Conservation (phyloP, 306 rosid species). For the Prunus mume region DNA sequence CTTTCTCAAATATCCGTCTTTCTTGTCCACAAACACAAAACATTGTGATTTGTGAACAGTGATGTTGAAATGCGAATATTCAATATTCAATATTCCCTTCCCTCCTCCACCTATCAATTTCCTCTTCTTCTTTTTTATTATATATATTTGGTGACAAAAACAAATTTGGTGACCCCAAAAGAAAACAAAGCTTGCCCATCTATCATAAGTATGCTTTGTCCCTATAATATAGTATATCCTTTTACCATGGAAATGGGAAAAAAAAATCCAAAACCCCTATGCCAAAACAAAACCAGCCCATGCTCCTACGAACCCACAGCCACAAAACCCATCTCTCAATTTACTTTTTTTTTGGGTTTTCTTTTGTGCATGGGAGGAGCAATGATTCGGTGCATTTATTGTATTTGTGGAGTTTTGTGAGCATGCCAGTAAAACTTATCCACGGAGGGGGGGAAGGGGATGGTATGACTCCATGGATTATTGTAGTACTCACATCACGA, state of each 20-base stretch:
- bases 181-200: slow-evolving; percentile 63
- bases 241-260: slow-evolving; percentile 20
- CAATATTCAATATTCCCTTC: not conserved
- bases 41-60: not conserved
- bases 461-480: not conserved
- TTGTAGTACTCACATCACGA: slow-evolving; percentile 4
- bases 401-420: slow-evolving; percentile 40
- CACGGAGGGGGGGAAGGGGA: not conserved
- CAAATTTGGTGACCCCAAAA: slow-evolving; percentile 46
- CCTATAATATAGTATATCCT: slow-evolving; percentile 32
- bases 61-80: slow-evolving; percentile 1
- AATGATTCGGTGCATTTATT: slow-evolving; percentile 57
- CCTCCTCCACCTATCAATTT: not conserved
- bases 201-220: slow-evolving; percentile 30
- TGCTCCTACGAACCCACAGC: slow-evolving; percentile 27
- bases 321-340: slow-evolving; percentile 10
- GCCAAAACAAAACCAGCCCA: slow-evolving; percentile 62
- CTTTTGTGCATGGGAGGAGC: slow-evolving; percentile 28
- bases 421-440: slow-evolving; percentile 26
- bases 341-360: not conserved
- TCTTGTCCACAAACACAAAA: slow-evolving; percentile 40
- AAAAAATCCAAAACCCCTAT: slow-evolving; percentile 8
- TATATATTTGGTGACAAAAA: slow-evolving; percentile 20
- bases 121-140: no score
- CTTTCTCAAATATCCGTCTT: slow-evolving; percentile 52